phyloP scores from a whole-genome alignment of 257 asterid genomes.

The Petunia secreta region DNA sequence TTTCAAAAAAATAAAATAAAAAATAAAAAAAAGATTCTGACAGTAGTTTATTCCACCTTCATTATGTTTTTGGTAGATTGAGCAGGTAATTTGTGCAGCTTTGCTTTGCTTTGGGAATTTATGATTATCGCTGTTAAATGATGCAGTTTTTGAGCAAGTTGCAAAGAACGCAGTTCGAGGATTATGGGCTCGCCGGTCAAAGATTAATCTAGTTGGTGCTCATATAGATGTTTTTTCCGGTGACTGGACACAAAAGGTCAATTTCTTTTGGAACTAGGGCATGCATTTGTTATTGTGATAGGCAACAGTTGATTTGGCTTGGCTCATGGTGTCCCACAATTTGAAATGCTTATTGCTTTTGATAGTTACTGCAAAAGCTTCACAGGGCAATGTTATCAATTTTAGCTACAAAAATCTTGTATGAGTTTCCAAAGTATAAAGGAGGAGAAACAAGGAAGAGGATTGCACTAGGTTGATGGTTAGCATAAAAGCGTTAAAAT shows the following conservation, averaged over 20 bases:
- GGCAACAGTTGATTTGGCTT: slow-evolving; percentile 8
- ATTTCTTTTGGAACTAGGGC: slow-evolving; percentile 23
- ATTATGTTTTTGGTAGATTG: neutral
- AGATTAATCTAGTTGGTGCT: slow-evolving; percentile 96
- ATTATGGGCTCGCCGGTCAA: slow-evolving; percentile 98
- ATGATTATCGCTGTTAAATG: slow-evolving; percentile 29
- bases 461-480: slow-evolving; percentile 13
- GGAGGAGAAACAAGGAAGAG: neutral
- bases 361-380: slow-evolving; percentile 6
- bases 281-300: slow-evolving; percentile 18
- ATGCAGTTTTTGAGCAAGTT: slow-evolving; percentile 91
- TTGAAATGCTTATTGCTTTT: slow-evolving; percentile 21
- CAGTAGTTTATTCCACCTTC: neutral
- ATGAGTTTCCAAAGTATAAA: neutral
- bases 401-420: slow-evolving; percentile 5
- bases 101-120: slow-evolving; percentile 6
- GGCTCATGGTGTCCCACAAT: slow-evolving; percentile 9
- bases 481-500: neutral
- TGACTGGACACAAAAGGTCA: slow-evolving; percentile 99
- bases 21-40: neutral
- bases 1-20: too few species aligned
- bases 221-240: slow-evolving; percentile 98
- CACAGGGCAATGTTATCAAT: neutral
- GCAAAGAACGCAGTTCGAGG: slow-evolving; percentile 96
- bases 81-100: neutral